phyloP scores from a whole-genome alignment of 1,284 basidiomycete species.

The Coriolopsis trogii region DNA sequence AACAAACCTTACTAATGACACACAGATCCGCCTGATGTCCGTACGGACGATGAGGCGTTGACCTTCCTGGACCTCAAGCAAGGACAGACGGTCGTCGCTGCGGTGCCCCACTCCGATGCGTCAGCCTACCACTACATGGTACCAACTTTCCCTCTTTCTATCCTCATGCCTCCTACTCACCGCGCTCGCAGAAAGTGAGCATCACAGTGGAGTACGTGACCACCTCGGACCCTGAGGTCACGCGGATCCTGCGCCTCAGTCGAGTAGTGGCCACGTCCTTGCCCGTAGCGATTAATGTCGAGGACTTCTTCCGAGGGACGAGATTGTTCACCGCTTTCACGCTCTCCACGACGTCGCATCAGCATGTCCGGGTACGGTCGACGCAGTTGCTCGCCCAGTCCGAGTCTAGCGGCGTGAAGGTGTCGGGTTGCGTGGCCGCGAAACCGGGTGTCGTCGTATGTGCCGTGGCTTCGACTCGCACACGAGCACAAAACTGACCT shows the following conservation, averaged over 20 bases:
- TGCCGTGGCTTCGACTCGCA: background rate
- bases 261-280: constrained; percentile 62
- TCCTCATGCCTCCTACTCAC: constrained; percentile 2
- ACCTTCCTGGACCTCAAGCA: constrained; percentile 49
- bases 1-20: background rate
- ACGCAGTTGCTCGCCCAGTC: constrained; percentile 51
- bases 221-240: constrained; percentile 49
- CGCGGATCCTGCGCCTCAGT: constrained; percentile 54
- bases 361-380: constrained; percentile 68
- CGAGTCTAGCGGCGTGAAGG: constrained; percentile 50
- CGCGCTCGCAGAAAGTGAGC: constrained; percentile 57
- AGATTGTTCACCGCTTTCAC: constrained; percentile 78
- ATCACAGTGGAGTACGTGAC: constrained; percentile 67
- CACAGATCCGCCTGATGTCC: constrained; percentile 27
- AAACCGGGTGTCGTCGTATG: constrained; percentile 36
- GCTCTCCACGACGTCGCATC: constrained; percentile 71
- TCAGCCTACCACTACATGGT: constrained; percentile 62
- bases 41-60: constrained; percentile 46
- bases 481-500: background rate
- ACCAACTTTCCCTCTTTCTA: constrained; percentile 6
- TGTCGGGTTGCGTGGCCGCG: constrained; percentile 48
- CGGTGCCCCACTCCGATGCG: constrained; percentile 64
- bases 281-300: constrained; percentile 83
- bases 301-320: constrained; percentile 82
- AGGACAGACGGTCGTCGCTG: constrained; percentile 48